phyloP scores from a whole-genome alignment of 2,329 filamentous ascomycete species.

The Penicillium occitanis region DNA sequence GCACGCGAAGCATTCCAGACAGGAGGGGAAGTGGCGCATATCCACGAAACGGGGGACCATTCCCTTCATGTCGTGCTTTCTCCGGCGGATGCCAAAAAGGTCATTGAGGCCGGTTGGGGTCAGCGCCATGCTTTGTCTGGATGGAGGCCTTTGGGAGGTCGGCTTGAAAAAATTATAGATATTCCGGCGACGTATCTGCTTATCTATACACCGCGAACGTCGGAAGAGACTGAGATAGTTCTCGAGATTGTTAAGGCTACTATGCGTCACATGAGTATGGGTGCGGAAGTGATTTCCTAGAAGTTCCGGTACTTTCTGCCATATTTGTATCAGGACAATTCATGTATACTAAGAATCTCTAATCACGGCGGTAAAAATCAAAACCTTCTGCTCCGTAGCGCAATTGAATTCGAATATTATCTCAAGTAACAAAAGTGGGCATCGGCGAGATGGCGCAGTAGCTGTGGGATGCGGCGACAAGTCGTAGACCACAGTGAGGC shows the following conservation, averaged over 20 bases:
- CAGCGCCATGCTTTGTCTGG: conserved; percentile 31
- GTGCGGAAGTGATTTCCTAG: neutral
- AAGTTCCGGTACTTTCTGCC: too few relatives aligned
- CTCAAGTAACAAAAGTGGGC: neutral
- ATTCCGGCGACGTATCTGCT: conserved; percentile 74
- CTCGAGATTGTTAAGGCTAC: conserved; percentile 71
- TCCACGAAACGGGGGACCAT: conserved; percentile 68
- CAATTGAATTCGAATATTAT: neutral
- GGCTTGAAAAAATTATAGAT: conserved; percentile 55
- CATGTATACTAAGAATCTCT: neutral
- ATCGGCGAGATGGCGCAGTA: neutral
- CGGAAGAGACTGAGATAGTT: conserved; percentile 66
- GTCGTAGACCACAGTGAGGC: neutral
- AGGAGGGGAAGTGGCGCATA: conserved; percentile 75
- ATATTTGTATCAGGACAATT: neutral
- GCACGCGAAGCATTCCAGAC: conserved; percentile 25
- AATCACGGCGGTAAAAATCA: neutral
- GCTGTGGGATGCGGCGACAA: neutral
- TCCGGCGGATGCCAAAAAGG: conserved; percentile 73
- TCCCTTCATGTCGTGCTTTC: conserved; percentile 77
- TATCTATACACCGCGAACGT: conserved; percentile 74
- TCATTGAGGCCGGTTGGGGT: conserved; percentile 74
- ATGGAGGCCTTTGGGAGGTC: conserved; percentile 61
- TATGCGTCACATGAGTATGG: conserved; percentile 36
- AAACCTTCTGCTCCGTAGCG: neutral